A percentile compares a stretch with the other conserved stretches of the same genome.
phyloP scores from a whole-genome alignment of 306 rosid genomes.

The Styphnolobium japonicum region DNA sequence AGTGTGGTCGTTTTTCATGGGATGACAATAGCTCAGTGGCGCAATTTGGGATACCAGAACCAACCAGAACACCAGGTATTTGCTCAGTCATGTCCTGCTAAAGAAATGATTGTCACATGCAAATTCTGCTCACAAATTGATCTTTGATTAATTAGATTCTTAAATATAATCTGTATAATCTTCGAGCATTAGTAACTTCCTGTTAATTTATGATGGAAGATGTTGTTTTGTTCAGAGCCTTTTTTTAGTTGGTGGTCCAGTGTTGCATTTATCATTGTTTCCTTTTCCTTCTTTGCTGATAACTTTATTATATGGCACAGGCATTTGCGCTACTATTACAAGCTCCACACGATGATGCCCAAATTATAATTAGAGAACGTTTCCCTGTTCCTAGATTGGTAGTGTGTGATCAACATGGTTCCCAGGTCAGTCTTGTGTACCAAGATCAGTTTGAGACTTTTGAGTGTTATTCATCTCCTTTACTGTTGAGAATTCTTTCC shows the following conservation, averaged over 20 bases:
- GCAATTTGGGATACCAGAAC: constrained; percentile 92
- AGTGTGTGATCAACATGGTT: constrained; percentile 97
- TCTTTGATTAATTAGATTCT: not conserved
- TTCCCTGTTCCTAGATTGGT: constrained; percentile 97
- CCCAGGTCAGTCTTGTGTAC: constrained; percentile 68
- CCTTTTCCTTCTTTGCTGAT: constrained; percentile 5
- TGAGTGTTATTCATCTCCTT: constrained; percentile 2
- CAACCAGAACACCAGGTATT: constrained; percentile 84
- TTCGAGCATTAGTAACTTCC: not conserved
- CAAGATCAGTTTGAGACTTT: constrained; percentile 3
- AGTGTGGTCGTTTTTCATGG: constrained; percentile 96
- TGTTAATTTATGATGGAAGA: not conserved
- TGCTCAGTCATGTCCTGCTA: constrained; percentile 7
- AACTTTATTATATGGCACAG: constrained; percentile 41
- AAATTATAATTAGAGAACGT: constrained; percentile 61
- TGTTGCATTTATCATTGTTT: not conserved
- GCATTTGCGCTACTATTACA: constrained; percentile 83
- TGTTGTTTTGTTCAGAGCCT: constrained; percentile 2
- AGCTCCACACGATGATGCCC: constrained; percentile 83
- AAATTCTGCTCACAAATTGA: not conserved
- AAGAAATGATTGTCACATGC: not conserved
- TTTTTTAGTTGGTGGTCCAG: not conserved
- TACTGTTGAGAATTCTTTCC: not conserved
- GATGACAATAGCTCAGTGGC: constrained; percentile 99
- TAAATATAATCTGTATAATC: not conserved